Evolutionary conservation across 768 basidiomycete species (phyloP).

Genomic region (Termitomyces sp.): DNA sequence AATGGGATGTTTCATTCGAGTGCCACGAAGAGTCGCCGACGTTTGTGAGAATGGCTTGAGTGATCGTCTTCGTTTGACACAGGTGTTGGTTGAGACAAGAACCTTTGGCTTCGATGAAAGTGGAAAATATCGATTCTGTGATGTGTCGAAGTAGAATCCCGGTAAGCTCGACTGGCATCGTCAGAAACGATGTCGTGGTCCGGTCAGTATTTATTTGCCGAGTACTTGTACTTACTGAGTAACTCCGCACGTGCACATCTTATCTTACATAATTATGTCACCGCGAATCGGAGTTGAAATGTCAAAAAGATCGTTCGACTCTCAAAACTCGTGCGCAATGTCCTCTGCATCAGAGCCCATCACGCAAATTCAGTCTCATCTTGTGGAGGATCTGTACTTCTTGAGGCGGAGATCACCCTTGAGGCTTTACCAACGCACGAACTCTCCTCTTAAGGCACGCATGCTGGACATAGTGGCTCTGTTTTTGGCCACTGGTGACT

Average conservation of each 20-base stretch:
- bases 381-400: not conserved
- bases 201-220: too few species aligned
- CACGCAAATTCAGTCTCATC: not conserved
- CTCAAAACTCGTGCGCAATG: too few species aligned
- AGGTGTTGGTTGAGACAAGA: conserved; percentile 2
- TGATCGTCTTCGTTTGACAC: not conserved
- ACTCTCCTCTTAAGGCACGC: not conserved
- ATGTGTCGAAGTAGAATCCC: conserved; percentile 52
- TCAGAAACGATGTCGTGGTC: too few species aligned
- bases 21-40: conserved; percentile 15
- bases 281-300: too few species aligned
- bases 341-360: too few species aligned
- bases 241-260: too few species aligned
- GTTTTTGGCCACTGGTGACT: not conserved
- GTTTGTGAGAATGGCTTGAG: conserved; percentile 6
- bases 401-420: not conserved
- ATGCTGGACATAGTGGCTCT: not conserved
- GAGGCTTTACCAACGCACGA: not conserved
- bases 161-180: conserved; percentile 51
- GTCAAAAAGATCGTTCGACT: too few species aligned
- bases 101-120: conserved; percentile 33
- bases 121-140: conserved; percentile 53
- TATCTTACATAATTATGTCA: too few species aligned
- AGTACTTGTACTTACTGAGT: too few species aligned
- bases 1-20: conserved; percentile 9